Evolutionary conservation across 495 filamentous ascomycete genomes (phyloP).

Genomic region (Tuber magnatum): DNA sequence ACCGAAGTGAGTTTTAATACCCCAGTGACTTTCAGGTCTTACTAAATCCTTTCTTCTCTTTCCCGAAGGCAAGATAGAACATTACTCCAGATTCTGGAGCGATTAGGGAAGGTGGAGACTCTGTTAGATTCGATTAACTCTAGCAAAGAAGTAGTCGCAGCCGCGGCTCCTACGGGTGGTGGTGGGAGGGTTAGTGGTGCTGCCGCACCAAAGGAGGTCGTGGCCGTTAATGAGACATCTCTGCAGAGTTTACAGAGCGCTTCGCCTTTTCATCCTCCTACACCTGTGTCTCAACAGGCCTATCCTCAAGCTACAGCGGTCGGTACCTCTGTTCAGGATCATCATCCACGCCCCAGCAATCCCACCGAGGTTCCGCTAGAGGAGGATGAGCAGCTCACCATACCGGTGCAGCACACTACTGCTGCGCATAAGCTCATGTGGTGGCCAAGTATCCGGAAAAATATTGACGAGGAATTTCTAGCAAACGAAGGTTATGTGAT

Average conservation of each 20-base stretch:
- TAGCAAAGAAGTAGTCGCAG: constrained; percentile 9
- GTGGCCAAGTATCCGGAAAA: constrained; percentile 53
- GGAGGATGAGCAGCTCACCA: constrained; percentile 48
- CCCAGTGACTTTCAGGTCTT: neutral
- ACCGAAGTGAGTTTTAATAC: constrained; percentile 48
- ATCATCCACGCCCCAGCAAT: constrained; percentile 17
- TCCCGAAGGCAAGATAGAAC: constrained; percentile 38
- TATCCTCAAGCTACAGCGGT: constrained; percentile 5
- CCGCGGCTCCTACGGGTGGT: neutral
- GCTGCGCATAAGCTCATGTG: constrained; percentile 60
- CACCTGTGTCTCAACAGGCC: neutral
- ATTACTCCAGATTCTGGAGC: constrained; percentile 40
- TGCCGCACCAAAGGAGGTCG: constrained; percentile 22
- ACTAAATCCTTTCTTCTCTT: constrained; percentile 16
- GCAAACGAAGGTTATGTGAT: constrained; percentile 49
- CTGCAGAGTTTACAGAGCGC: neutral
- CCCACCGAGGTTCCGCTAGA: constrained; percentile 32
- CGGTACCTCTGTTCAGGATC: constrained; percentile 6
- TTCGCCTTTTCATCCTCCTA: neutral
- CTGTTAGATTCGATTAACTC: constrained; percentile 36
- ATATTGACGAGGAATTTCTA: constrained; percentile 43
- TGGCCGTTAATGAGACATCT: constrained; percentile 19
- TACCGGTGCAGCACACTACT: constrained; percentile 60
- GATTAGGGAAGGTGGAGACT: constrained; percentile 37
- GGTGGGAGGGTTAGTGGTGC: neutral